Conservation (phyloP, 441 rosid species). For the Bocquillonia castaneifolia region DNA sequence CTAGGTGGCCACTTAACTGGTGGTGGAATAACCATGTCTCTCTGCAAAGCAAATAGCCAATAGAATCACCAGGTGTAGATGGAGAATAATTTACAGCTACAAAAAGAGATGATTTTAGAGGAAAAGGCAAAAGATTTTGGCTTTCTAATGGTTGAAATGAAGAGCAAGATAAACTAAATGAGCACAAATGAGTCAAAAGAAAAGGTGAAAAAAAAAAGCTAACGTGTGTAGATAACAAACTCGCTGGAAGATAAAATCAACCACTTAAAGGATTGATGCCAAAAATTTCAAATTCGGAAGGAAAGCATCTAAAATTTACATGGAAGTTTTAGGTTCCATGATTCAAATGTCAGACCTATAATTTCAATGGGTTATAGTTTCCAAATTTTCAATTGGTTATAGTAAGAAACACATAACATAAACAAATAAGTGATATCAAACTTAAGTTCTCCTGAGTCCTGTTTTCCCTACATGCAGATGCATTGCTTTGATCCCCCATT, state of each 20-base stretch:
- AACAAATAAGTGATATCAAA: too few relatives aligned
- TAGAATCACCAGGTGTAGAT: background rate
- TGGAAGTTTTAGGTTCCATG: background rate
- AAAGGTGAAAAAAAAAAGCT: background rate
- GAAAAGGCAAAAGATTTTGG: background rate
- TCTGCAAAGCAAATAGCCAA: slow-evolving; percentile 13
- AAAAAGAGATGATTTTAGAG: background rate
- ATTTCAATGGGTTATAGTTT: background rate
- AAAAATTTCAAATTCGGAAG: background rate
- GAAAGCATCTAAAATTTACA: background rate
- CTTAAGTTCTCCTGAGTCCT: background rate
- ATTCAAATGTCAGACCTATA: background rate
- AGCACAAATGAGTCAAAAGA: background rate
- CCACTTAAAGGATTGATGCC: background rate
- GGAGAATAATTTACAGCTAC: background rate
- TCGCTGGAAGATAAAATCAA: background rate
- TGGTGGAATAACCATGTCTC: slow-evolving; percentile 75
- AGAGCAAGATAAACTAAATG: background rate
- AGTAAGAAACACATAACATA: background rate
- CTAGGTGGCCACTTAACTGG: slow-evolving; percentile 58
- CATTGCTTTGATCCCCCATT: background rate
- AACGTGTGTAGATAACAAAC: background rate
- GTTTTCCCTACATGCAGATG: background rate
- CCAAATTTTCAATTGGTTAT: too few relatives aligned
- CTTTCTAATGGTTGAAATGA: background rate